Evolutionary conservation across 805 yeast species (phyloP), one percentile per base, ranked within the genome.

Genomic region (Lipomyces orientalis): DNA sequence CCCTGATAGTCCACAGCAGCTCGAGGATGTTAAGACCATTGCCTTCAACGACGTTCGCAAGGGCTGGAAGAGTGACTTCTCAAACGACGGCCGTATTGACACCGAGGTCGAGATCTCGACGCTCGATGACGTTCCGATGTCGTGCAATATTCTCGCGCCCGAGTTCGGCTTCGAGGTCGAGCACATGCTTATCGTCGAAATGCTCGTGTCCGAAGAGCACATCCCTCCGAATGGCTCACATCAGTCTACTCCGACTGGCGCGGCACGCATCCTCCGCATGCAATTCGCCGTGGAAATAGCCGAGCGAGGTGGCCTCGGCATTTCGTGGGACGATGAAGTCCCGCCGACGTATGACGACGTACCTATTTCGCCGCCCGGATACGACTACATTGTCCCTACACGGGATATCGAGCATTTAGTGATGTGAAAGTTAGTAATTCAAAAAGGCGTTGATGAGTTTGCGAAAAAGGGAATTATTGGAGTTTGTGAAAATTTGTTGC

Each of bases 281-380:
- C 97, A 93, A 78, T 94, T 95, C 80, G 89, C 90, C 71, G 74
- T 94, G n/a, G 81, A 82, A 2, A 79, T 95, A 29, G 90, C 97
- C 1, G 98, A 93, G 76, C 83, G 98, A 67, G 89, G 97, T 0
- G 99, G 99, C 0, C 82, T 95, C 54, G 99, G 99, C 4, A 91
- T 95, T 37, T 90, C 98, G 0, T 95, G 99, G 98, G 98, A 94
- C 78, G 98, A 94, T 76, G 99, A 95, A 78, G 98, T 96, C 19
- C 99, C 99, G 1, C 99, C 99, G 0, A 90, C 93, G 25, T 95
- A 95, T 75, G 91, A 87, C 63, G 94, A 92, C 72, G 93, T 95
- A 25, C 87, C 96, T 0, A 82, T 91, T 55, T 87, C 93, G 29
- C 99, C 99, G 0, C 99, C 99, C 1, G 86, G 87, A 1, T 94